A percentile compares a stretch with the other conserved stretches of the same genome.
These are phyloP conservation scores for Nicotiana benthamiana DNA, from an alignment of 257 asterid species.

Conservation along the genomic window DNA sequence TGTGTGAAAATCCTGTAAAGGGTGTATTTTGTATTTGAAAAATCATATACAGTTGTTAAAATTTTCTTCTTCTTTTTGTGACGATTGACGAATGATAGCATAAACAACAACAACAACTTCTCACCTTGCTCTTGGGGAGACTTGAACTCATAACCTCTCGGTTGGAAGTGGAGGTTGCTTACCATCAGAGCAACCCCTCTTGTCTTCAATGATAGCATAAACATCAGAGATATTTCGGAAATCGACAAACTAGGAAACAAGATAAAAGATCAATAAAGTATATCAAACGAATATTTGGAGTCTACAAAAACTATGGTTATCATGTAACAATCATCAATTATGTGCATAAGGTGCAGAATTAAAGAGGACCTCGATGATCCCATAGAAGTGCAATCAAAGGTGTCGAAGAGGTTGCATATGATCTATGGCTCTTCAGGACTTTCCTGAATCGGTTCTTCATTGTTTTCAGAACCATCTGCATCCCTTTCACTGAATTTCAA, in stretches of 20 bases:
- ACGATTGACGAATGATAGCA: background rate
- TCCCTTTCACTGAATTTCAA: constrained; percentile 57
- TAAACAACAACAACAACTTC: no score
- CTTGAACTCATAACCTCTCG: no score
- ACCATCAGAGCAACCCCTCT: no score
- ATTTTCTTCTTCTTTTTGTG: background rate
- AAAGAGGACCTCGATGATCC: constrained; percentile 12
- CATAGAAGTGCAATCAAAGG: background rate
- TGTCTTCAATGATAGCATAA: background rate
- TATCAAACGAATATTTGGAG: background rate
- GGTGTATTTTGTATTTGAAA: background rate
- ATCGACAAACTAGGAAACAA: background rate
- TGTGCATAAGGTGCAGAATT: constrained; percentile 2
- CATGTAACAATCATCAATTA: background rate
- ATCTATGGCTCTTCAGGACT: constrained; percentile 26
- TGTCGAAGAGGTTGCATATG: no score
- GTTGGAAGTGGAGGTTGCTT: no score
- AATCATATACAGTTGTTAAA: background rate
- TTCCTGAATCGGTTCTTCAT: constrained; percentile 22
- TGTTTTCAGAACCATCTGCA: constrained; percentile 25
- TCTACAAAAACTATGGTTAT: background rate
- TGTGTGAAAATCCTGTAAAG: background rate
- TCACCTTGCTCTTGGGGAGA: no score
- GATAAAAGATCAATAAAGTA: background rate
- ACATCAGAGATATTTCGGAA: background rate